Evolutionary conservation across 108 stramenopile species (phyloP), one percentile per base, ranked within the genome.

Genomic region (Nannochloropsis gaditana): DNA sequence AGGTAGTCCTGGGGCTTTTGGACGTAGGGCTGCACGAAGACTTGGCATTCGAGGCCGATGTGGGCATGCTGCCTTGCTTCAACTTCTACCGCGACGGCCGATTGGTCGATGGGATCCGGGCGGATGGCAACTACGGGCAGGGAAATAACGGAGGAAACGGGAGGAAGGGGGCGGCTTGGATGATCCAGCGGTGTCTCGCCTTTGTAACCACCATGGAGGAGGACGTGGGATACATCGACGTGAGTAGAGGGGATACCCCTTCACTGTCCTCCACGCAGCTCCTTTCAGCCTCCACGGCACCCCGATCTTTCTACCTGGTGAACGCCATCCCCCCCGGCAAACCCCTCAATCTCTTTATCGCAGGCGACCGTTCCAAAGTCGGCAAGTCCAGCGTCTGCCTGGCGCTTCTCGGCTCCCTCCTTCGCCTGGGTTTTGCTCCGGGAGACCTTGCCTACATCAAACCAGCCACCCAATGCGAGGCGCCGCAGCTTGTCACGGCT

Each of bases 401-500:
- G 83, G 95, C 93, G 41, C 47, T 95, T 0, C 82, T 95, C 45
- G 95, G 94, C 11, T 83, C 73, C 45, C 85, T 94, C n/a, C 84
- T 95, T 11, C 8, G 43, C 83, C 88, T 88, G 91, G 91, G 83
- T 5, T 94, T 93, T 85, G 41, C 83, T 5, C 89, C 95, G 21
- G 47, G 86, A 42, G 89, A 92, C 17, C 84, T 98, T 79, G 96
- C 96, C 21, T 98, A 98, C 91, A 98, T 98, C 86, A 98, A 98
- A 90, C 98, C 98, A 6, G 96, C 95, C 31, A 98, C 98, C 19
- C 98, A 98, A 90, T 94, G 94, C 86, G 98, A 98, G 88, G 90
- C 89, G 82, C 91, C 92, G 21, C 98, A 97, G 90, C 90, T 96
- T 59, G 93, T 98, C 43, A 90, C 94, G 84, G 84, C 83, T 31